These are phyloP conservation scores for Rhododendron ferrugineum DNA, from an alignment of 148 eudicot genomes.

Conservation along the genomic window DNA sequence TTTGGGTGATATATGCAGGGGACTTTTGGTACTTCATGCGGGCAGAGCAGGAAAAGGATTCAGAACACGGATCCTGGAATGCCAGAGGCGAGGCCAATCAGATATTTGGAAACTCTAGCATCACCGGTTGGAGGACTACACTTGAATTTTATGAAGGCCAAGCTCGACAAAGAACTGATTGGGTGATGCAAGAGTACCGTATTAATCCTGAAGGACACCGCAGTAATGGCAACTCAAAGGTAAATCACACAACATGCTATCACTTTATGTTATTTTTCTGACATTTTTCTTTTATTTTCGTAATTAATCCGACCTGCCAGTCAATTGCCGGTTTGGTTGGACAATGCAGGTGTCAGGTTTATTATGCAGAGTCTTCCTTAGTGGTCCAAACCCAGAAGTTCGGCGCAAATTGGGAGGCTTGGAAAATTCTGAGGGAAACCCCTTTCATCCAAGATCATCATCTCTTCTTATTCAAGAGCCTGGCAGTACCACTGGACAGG, in stretches of 20 bases:
- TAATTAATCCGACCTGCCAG: slow-evolving; percentile 27
- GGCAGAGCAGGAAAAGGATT: slow-evolving; percentile 24
- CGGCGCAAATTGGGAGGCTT: slow-evolving; percentile 4
- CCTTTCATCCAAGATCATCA: slow-evolving; percentile 7
- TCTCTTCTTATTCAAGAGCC: slow-evolving; percentile 3
- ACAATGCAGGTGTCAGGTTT: slow-evolving; percentile 40
- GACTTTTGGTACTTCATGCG: slow-evolving; percentile 36
- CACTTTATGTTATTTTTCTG: slow-evolving; percentile 5
- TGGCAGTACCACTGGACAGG: slow-evolving; percentile 16
- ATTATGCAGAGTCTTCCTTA: slow-evolving; percentile 43
- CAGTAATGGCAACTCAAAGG: slow-evolving; percentile 26
- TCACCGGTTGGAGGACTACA: slow-evolving; percentile 60
- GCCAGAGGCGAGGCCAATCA: slow-evolving; percentile 33
- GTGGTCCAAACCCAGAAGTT: slow-evolving; percentile 15
- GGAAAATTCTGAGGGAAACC: slow-evolving; percentile 1
- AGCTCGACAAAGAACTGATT: slow-evolving; percentile 35
- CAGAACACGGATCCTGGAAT: slow-evolving; percentile 44
- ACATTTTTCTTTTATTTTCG: slow-evolving; percentile 10
- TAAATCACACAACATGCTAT: slow-evolving; percentile 9
- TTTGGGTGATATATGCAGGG: slow-evolving; percentile 25
- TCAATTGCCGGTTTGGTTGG: slow-evolving; percentile 40
- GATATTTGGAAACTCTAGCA: slow-evolving; percentile 32
- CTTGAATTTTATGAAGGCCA: slow-evolving; percentile 42
- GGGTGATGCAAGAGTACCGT: slow-evolving; percentile 62
- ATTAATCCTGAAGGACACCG: slow-evolving; percentile 16